Conservation (phyloP, 2,329 filamentous ascomycete species). For the Verticillium zaregamsianum region DNA sequence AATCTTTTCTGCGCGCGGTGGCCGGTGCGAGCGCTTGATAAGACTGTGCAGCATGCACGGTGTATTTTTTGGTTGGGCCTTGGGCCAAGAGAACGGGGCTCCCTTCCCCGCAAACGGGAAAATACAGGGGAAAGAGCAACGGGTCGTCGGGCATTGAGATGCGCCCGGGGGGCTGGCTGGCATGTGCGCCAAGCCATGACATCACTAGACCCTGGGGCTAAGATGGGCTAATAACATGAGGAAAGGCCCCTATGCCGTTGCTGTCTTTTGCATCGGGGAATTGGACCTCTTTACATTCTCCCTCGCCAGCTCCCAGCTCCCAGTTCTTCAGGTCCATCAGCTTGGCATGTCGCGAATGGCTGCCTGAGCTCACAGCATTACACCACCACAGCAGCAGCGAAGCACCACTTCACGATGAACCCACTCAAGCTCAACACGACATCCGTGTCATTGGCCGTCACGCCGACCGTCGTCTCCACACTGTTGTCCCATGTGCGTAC, state of each 20-base stretch:
- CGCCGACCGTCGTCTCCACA: slow-evolving; percentile 82
- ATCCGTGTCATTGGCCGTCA: slow-evolving; percentile 76
- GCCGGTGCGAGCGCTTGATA: not conserved
- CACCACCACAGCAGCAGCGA: not conserved
- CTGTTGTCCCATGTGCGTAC: slow-evolving; percentile 74
- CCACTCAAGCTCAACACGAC: slow-evolving; percentile 63
- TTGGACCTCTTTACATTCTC: not conserved
- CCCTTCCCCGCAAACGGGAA: not conserved
- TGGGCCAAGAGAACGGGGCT: not conserved
- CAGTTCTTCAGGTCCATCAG: not conserved
- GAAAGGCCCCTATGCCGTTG: not conserved
- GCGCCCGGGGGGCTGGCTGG: not conserved
- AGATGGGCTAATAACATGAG: not conserved
- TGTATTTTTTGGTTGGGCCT: not conserved
- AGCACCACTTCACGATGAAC: slow-evolving; percentile 36
- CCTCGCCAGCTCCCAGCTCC: not conserved
- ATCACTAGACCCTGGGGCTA: slow-evolving; percentile 3
- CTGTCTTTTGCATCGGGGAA: not conserved
- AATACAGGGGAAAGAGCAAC: not conserved
- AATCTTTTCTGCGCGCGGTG: not conserved
- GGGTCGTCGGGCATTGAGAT: not conserved
- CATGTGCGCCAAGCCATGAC: slow-evolving; percentile 3
- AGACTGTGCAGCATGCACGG: not conserved
- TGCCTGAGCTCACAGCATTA: not conserved
- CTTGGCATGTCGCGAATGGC: not conserved